Base-by-base conservation (phyloP, 495 filamentous ascomycete genomes). In the Talaromyces ruber region DNA sequence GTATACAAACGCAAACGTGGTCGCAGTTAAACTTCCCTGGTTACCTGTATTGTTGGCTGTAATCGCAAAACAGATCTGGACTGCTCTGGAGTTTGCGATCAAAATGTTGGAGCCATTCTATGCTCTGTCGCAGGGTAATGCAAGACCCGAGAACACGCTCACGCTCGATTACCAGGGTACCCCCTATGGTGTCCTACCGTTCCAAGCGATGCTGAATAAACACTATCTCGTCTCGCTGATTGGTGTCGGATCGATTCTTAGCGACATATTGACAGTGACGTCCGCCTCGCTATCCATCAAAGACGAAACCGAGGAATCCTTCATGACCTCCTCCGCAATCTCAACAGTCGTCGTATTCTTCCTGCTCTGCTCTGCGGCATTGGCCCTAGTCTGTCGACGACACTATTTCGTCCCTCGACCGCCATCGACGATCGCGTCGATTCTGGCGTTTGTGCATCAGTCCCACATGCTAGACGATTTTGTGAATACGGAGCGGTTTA, bases 51-150 rank as follows among this genome's bases (percentile, higher is more conserved):
- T 76, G 8, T 58, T 90, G 0, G 84, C 87, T 1, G 84, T 88
- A 12, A 70, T 78, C 39, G 80, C 89, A 69, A 90, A 89, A 69
- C 76, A 89, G 22, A 67, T 79, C 56, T 91, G 86, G 88, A 77
- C 78, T 55, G 83, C 84, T 21, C 77, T 91, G n/a, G 88, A 91
- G 63, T 86, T 80, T 56, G 82, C 85, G 58, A 76, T 91, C 52
- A 82, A 88, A 58, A 86, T 91, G 81, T 81, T 89, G 63, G 87
- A 91, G 68, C 88, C 88, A 4, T 91, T 88, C 66, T 89, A 86
- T 71, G 81, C 87, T 64, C 79, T 91, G 9, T 84, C 81, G 4
- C 71, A 75, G 32, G 81, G 88, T 1, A 81, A 88, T 64, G 86
- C 88, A 2, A 82, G 81, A 0, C 74, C 85, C 16, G 79, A 78